These are phyloP conservation scores for Plasmopara muralis DNA, from an alignment of 352 stramenopile species.

Conservation along the genomic window DNA sequence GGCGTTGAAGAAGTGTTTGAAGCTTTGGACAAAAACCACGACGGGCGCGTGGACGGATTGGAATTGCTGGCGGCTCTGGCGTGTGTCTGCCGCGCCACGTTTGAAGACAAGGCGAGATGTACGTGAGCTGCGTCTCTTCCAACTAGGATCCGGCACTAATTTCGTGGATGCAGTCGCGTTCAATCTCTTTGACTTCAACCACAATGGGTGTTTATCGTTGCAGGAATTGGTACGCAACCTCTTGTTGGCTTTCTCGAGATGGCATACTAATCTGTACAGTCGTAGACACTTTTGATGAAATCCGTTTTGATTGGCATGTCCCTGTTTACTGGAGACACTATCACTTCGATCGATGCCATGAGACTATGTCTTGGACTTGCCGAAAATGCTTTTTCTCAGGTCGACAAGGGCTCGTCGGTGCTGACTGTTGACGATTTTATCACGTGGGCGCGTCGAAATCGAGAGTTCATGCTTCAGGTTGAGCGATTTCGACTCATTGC, in stretches of 20 bases:
- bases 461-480: constrained; percentile 80
- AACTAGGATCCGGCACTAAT: not conserved
- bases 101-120: constrained; percentile 80
- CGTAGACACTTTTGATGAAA: constrained; percentile 71
- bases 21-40: constrained; percentile 62
- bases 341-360: constrained; percentile 32
- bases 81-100: constrained; percentile 61
- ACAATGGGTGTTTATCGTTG: constrained; percentile 63
- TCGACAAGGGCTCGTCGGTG: constrained; percentile 36
- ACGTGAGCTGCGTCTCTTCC: constrained; percentile 3
- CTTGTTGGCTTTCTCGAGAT: not conserved
- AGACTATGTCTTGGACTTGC: constrained; percentile 41
- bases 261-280: not conserved
- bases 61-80: constrained; percentile 69
- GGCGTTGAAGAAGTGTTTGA: constrained; percentile 64
- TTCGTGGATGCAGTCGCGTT: constrained; percentile 15
- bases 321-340: constrained; percentile 35
- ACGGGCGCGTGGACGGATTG: constrained; percentile 73
- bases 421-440: constrained; percentile 79
- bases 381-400: constrained; percentile 47
- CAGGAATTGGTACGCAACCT: constrained; percentile 45
- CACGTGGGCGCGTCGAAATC: constrained; percentile 73
- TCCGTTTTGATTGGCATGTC: constrained; percentile 69
- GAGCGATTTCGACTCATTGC: constrained; percentile 70
- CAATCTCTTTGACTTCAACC: constrained; percentile 72